Evolutionary conservation across 768 basidiomycete species (phyloP).

Genomic region (Trametes punicea): DNA sequence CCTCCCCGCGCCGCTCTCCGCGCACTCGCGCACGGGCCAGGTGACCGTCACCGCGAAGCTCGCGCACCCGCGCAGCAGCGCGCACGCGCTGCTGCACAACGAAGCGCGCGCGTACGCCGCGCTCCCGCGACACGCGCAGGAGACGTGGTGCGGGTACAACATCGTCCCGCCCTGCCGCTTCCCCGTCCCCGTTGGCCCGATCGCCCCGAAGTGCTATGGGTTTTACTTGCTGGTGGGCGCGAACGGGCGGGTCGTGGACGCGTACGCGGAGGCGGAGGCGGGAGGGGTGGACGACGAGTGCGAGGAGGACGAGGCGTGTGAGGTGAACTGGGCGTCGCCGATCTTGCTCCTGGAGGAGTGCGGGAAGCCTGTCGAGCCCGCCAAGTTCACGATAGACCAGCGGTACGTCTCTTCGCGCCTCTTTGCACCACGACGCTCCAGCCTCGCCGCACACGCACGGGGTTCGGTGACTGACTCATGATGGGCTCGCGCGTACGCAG

Average conservation of each 20-base stretch:
- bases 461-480: no score
- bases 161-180: conserved; percentile 39
- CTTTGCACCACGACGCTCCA: background rate
- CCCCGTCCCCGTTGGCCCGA: conserved; percentile 45
- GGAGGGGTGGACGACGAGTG: conserved; percentile 16
- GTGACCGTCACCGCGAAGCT: conserved; percentile 32
- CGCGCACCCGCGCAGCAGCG: conserved; percentile 1
- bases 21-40: conserved; percentile 21
- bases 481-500: conserved; percentile 3
- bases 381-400: conserved; percentile 21
- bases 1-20: conserved; percentile 37
- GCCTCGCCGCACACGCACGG: no score
- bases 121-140: conserved; percentile 44
- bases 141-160: conserved; percentile 51
- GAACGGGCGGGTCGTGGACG: background rate
- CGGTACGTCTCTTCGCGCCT: conserved; percentile 15
- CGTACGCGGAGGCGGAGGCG: background rate
- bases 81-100: conserved; percentile 24
- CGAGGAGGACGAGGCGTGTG: conserved; percentile 10
- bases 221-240: conserved; percentile 41
- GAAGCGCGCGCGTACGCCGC: conserved; percentile 45
- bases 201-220: conserved; percentile 65
- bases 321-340: conserved; percentile 28
- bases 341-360: conserved; percentile 50
- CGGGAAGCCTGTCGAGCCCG: conserved; percentile 34